Base-by-base conservation (phyloP, 306 rosid genomes). In the Cucumis hystrix region DNA sequence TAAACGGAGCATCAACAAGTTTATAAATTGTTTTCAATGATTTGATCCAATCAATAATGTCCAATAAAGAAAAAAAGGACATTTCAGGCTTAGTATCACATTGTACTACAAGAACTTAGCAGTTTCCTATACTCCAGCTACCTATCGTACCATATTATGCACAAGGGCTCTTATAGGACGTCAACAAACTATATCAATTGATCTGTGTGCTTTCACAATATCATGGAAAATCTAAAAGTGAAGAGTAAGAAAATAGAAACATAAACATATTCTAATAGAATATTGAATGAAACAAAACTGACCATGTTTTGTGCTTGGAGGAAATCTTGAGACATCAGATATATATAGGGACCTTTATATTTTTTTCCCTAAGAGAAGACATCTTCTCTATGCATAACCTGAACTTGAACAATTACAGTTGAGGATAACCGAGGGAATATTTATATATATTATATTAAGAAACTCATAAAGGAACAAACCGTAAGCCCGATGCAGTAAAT, bases 371-470 rank as follows among this genome's bases (percentile, higher is more conserved):
- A 41, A 95, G 79, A 92, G 95, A 84, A 82, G 90, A 10, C 98
- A 83, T 95, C 97, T 83, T 92, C 97, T 81, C 98, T 97, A 77
- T 95, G 98, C 93, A 95, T 88, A 68, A 95, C 96, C 97, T 95
- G 84, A 68, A 81, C 56, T 49, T 72, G 71, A 40, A 85, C 43
- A 83, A 39, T 23, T 80, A 79, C 75, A 16, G 63, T 49, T 83
- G 23, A 80, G 35, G 63, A 60, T 33, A 12, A 40, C 51, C 2
- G 59, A 25, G 73, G 61, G 79, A 56, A 5, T 33, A 18, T 55
- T 71, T 15, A 37, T 28, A 37, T 58, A 23, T 66, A 51, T 60
- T 49, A 67, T 20, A 74, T 45, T 69, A 79, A 82, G 30, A 88
- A 84, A 95, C 98, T 74, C 96, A 97, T 79, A 95, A 86, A 79